phyloP scores from a whole-genome alignment of 257 asterid species.

The Rauvolfia tetraphylla region DNA sequence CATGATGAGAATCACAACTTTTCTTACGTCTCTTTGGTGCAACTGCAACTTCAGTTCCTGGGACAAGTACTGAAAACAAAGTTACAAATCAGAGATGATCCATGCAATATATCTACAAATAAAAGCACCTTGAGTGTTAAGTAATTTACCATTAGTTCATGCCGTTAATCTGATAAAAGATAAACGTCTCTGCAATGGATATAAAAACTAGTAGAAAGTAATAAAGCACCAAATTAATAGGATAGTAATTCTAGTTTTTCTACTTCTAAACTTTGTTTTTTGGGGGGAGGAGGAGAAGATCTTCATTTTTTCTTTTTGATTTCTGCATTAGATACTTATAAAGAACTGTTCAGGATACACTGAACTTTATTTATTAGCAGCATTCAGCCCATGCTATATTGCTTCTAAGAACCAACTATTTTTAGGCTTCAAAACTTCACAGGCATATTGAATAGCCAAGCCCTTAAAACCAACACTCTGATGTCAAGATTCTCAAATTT shows the following conservation, averaged over 20 bases:
- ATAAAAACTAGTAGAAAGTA: background rate
- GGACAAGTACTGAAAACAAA: conserved; percentile 77
- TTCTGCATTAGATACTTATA: background rate
- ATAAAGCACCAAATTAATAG: background rate
- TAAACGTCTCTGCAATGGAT: background rate
- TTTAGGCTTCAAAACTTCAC: background rate
- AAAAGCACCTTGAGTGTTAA: background rate
- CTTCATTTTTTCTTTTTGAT: background rate
- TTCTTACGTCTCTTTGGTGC: conserved; percentile 88
- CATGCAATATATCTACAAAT: background rate
- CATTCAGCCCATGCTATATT: background rate
- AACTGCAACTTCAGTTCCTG: conserved; percentile 93
- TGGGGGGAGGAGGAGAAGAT: background rate
- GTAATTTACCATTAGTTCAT: background rate
- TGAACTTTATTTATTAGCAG: background rate
- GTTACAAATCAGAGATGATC: conserved; percentile 28
- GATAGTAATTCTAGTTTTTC: background rate
- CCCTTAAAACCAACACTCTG: background rate
- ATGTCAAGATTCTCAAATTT: background rate
- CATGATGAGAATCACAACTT: conserved; percentile 23
- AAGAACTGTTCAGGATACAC: background rate
- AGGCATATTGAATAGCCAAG: background rate
- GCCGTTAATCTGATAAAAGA: background rate
- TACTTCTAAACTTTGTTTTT: no score
- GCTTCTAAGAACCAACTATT: background rate